A percentile compares a stretch with the other conserved stretches of the same genome.
phyloP scores from a whole-genome alignment of 768 basidiomycete species.

The Cystofilobasidium ferigula region DNA sequence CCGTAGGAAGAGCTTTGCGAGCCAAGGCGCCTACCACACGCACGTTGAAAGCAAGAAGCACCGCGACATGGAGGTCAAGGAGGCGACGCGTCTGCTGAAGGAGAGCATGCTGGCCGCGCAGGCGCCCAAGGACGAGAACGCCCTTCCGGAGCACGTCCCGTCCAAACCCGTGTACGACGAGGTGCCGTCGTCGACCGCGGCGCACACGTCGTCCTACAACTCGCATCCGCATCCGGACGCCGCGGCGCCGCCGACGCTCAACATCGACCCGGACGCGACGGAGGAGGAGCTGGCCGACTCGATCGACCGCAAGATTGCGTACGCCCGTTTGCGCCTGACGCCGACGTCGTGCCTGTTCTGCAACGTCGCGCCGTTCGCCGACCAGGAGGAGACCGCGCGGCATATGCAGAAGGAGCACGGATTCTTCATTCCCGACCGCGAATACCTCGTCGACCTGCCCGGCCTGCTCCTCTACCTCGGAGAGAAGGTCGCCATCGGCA shows the following conservation, averaged over 20 bases:
- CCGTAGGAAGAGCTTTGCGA: slow-evolving; percentile 74
- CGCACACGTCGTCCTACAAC: slow-evolving; percentile 6
- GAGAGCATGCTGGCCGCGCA: slow-evolving; percentile 29
- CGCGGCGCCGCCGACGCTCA: slow-evolving; percentile 13
- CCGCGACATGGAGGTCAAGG: slow-evolving; percentile 59
- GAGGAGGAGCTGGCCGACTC: slow-evolving; percentile 47
- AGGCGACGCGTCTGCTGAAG: slow-evolving; percentile 30
- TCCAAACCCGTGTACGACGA: slow-evolving; percentile 18
- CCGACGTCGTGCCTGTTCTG: slow-evolving; percentile 80
- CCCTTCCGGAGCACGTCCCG: neutral
- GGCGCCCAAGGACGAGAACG: slow-evolving; percentile 5
- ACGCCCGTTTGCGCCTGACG: slow-evolving; percentile 54
- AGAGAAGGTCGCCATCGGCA: slow-evolving; percentile 85
- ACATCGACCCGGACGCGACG: slow-evolving; percentile 38
- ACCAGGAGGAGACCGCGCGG: slow-evolving; percentile 55
- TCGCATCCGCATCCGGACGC: slow-evolving; percentile 8
- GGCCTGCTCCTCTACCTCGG: slow-evolving; percentile 78
- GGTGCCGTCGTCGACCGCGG: slow-evolving; percentile 22
- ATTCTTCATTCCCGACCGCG: slow-evolving; percentile 90
- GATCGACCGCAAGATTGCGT: slow-evolving; percentile 66
- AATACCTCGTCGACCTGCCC: slow-evolving; percentile 70
- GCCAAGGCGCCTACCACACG: slow-evolving; percentile 76
- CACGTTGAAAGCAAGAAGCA: slow-evolving; percentile 85
- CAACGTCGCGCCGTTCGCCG: slow-evolving; percentile 37
- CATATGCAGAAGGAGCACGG: slow-evolving; percentile 86